Conservation (phyloP, 2,329 filamentous ascomycete species). For the Pseudonectria buxi region DNA sequence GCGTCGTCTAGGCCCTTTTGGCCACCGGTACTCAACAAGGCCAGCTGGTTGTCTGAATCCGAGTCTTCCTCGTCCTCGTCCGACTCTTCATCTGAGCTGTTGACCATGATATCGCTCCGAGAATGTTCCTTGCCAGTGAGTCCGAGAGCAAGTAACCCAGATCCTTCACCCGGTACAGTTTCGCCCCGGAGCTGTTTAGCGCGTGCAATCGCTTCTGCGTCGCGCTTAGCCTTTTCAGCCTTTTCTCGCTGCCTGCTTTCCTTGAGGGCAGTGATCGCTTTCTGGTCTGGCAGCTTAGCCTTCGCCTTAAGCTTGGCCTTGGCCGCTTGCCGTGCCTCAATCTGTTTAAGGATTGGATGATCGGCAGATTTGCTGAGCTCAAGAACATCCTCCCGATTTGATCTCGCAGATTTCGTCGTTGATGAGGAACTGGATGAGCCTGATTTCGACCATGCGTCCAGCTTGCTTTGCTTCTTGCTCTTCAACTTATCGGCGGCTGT, state of each 20-base stretch:
- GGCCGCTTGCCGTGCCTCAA: constrained; percentile 33
- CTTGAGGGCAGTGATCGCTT: constrained; percentile 45
- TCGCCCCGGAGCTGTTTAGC: constrained; percentile 45
- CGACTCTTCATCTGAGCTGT: constrained; percentile 69
- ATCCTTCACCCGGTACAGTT: constrained; percentile 59
- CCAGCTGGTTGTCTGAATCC: constrained; percentile 46
- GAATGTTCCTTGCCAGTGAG: constrained; percentile 73
- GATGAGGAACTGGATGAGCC: constrained; percentile 22
- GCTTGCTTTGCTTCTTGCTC: constrained; percentile 49
- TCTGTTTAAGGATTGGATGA: constrained; percentile 40
- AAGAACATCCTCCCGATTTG: constrained; percentile 41
- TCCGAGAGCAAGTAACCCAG: constrained; percentile 65
- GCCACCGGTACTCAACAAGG: constrained; percentile 41
- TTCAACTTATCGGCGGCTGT: constrained; percentile 17
- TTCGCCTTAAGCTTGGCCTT: constrained; percentile 24
- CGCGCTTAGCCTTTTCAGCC: constrained; percentile 66
- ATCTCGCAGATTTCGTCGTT: constrained; percentile 23
- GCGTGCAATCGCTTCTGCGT: constrained; percentile 64
- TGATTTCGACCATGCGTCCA: constrained; percentile 58
- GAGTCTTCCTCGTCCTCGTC: constrained; percentile 55
- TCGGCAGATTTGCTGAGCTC: constrained; percentile 42
- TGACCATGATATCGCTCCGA: constrained; percentile 86
- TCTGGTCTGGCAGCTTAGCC: constrained; percentile 27
- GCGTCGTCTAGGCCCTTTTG: constrained; percentile 44
- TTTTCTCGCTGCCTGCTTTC: constrained; percentile 68